Conservation (phyloP, 345 rosid species). For the Rhodomyrtus tomentosa region DNA sequence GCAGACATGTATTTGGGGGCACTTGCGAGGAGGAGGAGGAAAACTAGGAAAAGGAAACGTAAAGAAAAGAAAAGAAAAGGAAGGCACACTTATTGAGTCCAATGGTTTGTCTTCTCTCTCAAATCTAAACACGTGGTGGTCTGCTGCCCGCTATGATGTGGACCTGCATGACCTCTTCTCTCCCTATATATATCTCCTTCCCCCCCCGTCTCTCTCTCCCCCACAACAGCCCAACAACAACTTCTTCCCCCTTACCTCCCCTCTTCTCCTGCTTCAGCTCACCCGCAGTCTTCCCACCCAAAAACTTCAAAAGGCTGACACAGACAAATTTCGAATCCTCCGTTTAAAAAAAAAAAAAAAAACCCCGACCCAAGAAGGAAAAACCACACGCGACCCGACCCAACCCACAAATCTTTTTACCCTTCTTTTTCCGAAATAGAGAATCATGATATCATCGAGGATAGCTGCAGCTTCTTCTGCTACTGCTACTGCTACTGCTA, state of each 20-base stretch:
- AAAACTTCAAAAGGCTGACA: neutral
- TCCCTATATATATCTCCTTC: neutral
- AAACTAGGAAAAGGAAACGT: too few relatives aligned
- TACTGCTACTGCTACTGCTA: neutral
- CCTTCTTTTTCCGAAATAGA: neutral
- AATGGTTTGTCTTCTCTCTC: neutral
- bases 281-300: neutral
- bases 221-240: neutral
- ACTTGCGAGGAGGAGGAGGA: neutral
- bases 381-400: neutral
- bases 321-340: neutral
- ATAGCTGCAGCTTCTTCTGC: neutral
- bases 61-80: too few relatives aligned
- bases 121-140: neutral
- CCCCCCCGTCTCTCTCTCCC: constrained; percentile 17
- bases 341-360: too few relatives aligned
- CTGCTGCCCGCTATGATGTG: neutral
- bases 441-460: neutral
- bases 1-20: neutral
- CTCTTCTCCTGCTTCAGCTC: neutral
- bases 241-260: neutral
- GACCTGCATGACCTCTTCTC: neutral
- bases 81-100: neutral
- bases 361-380: neutral
- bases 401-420: neutral